Evolutionary conservation across 257 asterid species (phyloP), one percentile per base, ranked within the genome.

Genomic region (Prunella vulgaris): DNA sequence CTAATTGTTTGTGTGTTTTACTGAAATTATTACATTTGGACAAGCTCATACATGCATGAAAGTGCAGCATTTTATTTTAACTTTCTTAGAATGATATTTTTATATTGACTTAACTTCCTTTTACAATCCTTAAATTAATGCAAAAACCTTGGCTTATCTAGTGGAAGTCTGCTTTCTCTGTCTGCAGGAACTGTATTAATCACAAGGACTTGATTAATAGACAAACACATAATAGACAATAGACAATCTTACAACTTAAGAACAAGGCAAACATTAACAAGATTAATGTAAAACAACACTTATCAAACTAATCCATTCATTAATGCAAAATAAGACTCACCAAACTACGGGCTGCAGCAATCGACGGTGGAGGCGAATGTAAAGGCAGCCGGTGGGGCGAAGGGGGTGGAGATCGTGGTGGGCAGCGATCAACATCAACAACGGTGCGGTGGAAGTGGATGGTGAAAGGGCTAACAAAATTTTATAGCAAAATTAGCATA

Each of bases 1-100:
- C 7, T 56, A 37, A 32, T 56, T n/a, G 25, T 33, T 10, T 12
- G 12, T 62, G 37, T n/a, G 20, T 33, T 32, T 42, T 56, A 57
- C 42, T 60, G 64, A 17, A 64, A 53, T n/a, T 14, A 70, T 35
- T 42, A 51, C 44, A 67, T 60, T 44, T 71, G 46, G 53, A 27
- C 25, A 65, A 35, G 49, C 57, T 54, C n/a, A 40, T 40, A 6
- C 68, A 38, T 67, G 18, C 57, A 38, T 63, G 74, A 53, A 51
- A 58, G 58, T 53, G 53, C 8, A 22, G 52, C 52, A 57, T 25
- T 52, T 35, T n/a, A 7, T 14, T 54, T 27, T 67, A 25, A 46
- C 56, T 58, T 46, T 49, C 18, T 42, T 56, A 44, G 18, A 24
- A 32, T 15, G 60, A 42, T 62, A 56, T 25, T 40, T 38, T 21